These are phyloP conservation scores for Tetrahymena borealis DNA, from an alignment of 73 alveolate species.

Conservation along the genomic window DNA sequence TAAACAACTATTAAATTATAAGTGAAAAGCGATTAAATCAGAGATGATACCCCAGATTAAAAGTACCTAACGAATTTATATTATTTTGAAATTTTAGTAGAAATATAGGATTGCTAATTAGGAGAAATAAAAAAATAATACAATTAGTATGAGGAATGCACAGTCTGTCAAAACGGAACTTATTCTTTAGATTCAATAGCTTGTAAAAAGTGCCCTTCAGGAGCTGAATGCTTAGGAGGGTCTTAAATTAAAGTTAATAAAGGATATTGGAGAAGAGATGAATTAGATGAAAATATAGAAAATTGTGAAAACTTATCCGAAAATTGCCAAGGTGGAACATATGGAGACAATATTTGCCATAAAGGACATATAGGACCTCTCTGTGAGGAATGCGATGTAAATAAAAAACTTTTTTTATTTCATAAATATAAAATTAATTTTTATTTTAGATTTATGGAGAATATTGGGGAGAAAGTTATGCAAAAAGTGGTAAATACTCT, in stretches of 20 bases:
- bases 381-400: not conserved
- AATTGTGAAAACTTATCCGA: not conserved
- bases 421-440: too few species aligned
- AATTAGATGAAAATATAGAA: constrained; percentile 21
- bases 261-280: constrained; percentile 51
- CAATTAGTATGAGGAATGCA: not conserved
- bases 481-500: not conserved
- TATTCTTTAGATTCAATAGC: not conserved
- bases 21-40: not conserved
- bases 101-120: not conserved
- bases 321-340: not conserved
- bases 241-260: not conserved
- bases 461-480: not conserved
- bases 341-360: not conserved
- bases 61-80: not conserved
- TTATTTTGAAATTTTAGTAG: not conserved
- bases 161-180: constrained; percentile 5
- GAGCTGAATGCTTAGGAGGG: constrained; percentile 43
- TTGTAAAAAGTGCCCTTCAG: constrained; percentile 22
- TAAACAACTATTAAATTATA: too few species aligned
- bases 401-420: too few species aligned
- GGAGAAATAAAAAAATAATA: not conserved
- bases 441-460: not conserved
- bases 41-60: not conserved
- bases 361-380: not conserved